A percentile compares a stretch with the other conserved stretches of the same genome.
phyloP scores from a whole-genome alignment of 306 rosid genomes.

The Erythrophleum fordii region DNA sequence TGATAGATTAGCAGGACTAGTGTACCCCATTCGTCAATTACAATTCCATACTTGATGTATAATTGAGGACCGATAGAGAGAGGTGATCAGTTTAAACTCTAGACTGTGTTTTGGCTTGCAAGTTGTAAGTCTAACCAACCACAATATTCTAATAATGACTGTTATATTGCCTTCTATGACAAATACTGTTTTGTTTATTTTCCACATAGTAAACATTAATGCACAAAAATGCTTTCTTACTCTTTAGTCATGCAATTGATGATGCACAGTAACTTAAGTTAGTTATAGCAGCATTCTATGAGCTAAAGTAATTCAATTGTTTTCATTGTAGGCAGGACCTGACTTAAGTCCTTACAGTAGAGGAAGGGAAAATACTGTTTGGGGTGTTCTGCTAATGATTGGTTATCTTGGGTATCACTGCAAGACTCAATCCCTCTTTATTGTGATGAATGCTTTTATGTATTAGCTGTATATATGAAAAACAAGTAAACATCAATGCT shows the following conservation, averaged over 20 bases:
- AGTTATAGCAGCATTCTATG: slow-evolving; percentile 11
- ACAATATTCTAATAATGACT: neutral
- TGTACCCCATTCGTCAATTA: neutral
- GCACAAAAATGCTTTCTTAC: slow-evolving; percentile 5
- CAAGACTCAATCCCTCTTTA: slow-evolving; percentile 38
- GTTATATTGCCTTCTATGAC: slow-evolving; percentile 1
- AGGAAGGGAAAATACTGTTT: slow-evolving; percentile 95
- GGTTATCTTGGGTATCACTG: slow-evolving; percentile 89
- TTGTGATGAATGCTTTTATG: slow-evolving; percentile 27
- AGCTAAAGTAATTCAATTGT: slow-evolving; percentile 31
- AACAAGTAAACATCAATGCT: slow-evolving; percentile 21
- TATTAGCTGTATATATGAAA: neutral
- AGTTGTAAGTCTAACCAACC: neutral
- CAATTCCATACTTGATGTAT: neutral
- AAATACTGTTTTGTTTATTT: neutral
- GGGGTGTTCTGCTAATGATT: slow-evolving; percentile 84
- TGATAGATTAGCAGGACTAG: neutral
- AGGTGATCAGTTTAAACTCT: neutral
- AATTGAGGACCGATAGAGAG: neutral
- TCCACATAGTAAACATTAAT: slow-evolving; percentile 25
- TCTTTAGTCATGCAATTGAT: slow-evolving; percentile 27
- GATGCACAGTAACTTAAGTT: slow-evolving; percentile 21
- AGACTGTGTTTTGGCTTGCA: slow-evolving; percentile 1
- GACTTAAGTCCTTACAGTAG: slow-evolving; percentile 73
- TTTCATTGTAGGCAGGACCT: slow-evolving; percentile 75